These are phyloP conservation scores for Carex kokanica DNA, from an alignment of 176 grass and related monocot genomes.

Conservation along the genomic window DNA sequence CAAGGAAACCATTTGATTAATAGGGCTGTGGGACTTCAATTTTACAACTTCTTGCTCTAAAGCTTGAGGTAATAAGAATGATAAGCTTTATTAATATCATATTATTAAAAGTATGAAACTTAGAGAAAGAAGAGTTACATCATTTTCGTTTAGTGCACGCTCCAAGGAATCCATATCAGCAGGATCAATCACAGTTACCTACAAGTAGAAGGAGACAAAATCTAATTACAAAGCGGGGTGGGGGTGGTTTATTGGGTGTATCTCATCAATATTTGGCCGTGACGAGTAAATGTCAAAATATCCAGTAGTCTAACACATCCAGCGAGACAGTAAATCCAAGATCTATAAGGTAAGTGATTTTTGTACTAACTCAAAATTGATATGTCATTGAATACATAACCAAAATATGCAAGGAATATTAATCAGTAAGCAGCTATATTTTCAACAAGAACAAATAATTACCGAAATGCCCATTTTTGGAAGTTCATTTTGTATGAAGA, in stretches of 20 bases:
- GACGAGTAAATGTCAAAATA: too few relatives aligned
- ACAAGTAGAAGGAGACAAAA: slow-evolving; percentile 23
- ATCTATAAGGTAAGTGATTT: not conserved
- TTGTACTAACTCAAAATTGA: not conserved
- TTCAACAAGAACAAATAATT: slow-evolving; percentile 27
- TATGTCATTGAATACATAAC: not conserved
- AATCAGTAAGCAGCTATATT: slow-evolving; percentile 1
- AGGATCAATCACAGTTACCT: slow-evolving; percentile 95
- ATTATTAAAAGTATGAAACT: not conserved
- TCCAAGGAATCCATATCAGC: slow-evolving; percentile 79
- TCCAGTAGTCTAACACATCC: too few relatives aligned
- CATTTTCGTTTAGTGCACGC: slow-evolving; percentile 74
- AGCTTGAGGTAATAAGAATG: not conserved
- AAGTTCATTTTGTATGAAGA: slow-evolving; percentile 93
- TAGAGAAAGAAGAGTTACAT: slow-evolving; percentile 43
- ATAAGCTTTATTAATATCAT: not conserved
- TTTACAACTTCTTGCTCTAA: not conserved
- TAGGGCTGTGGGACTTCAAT: not conserved
- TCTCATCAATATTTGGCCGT: too few relatives aligned
- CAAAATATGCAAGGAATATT: not conserved
- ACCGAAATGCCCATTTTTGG: slow-evolving; percentile 94
- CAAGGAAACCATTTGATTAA: not conserved
- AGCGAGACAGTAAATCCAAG: too few relatives aligned
- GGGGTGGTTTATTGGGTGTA: too few relatives aligned
- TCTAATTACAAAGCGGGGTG: slow-evolving; percentile 10